Evolutionary conservation across 2,329 filamentous ascomycete genomes (phyloP).

Genomic region (Teratosphaeriaceae sp.): DNA sequence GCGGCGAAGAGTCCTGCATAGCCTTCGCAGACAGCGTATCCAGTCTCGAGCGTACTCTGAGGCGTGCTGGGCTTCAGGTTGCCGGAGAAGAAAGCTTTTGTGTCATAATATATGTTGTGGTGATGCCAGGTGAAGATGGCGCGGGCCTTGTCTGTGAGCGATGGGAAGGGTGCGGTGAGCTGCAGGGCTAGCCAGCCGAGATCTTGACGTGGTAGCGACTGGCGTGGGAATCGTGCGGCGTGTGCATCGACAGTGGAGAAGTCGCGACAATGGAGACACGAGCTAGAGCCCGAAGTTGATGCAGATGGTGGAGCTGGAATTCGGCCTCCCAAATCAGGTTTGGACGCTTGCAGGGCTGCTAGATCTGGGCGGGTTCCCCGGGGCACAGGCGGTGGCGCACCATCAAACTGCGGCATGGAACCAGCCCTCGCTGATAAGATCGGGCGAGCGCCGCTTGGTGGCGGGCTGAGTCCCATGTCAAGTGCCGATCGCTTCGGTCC

Average conservation of each 20-base stretch:
- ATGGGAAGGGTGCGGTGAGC: constrained; percentile 73
- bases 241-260: constrained; percentile 76
- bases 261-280: constrained; percentile 80
- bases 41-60: constrained; percentile 65
- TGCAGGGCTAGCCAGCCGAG: constrained; percentile 69
- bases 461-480: constrained; percentile 18
- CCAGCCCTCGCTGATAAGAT: constrained; percentile 11
- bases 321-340: constrained; percentile 31
- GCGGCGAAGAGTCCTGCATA: constrained; percentile 78
- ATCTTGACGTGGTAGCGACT: constrained; percentile 60
- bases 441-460: constrained; percentile 6
- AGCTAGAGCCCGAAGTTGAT: constrained; percentile 13
- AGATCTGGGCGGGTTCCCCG: constrained; percentile 52
- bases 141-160: constrained; percentile 87
- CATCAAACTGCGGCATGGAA: constrained; percentile 11
- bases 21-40: constrained; percentile 84
- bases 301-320: constrained; percentile 9
- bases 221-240: constrained; percentile 67
- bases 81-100: constrained; percentile 66
- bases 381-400: constrained; percentile 46
- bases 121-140: constrained; percentile 94
- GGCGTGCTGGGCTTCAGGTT: constrained; percentile 59
- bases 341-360: constrained; percentile 48
- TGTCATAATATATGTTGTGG: constrained; percentile 85
- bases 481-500: constrained; percentile 22